Evolutionary conservation across 768 basidiomycete genomes (phyloP), one percentile per base, ranked within the genome.

Genomic region (Cystoderma amianthinum): DNA sequence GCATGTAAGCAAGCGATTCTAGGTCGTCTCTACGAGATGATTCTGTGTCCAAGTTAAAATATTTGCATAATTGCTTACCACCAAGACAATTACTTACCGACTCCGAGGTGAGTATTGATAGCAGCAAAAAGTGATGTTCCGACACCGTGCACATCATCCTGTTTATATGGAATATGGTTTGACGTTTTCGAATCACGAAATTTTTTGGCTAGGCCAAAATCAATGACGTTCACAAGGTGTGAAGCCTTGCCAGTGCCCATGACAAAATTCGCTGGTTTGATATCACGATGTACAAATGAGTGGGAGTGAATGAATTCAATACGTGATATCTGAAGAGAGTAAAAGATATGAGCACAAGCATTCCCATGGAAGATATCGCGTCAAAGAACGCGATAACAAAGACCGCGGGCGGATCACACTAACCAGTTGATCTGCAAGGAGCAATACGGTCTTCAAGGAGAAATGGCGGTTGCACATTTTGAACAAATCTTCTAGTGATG

Each of bases 251-350:
- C 67, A 56, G 59, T 82, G 48, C 91, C 89, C 90, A 98, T 97
- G 46, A 99, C 84, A 58, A 99, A 99, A 66, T 99, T 98, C 54
- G 95, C 95, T 25, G 95, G 95, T 61, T 98, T 99, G 63, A 99
- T 86, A 59, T 98, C 95, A 49, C 95, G 87, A 61, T 98, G 95
- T 32, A 96, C 81, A 51, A 95, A 85, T 54, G 90, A 88, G 55
- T 90, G 85, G 1, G 87, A 89, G 64, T 99, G 95, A 50, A 97
- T 92, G 61, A 92, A 98, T 61, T 96, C 90, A 55, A 97, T 84
- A 36, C 95, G 91, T 5, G 91, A 90, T 60, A 96, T 82, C 92
- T 94, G 53, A 21, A 43, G 11, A 38, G 50, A 42, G 52, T 44
- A 38, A 43, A 44, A 34, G 22, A 17, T 39, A 15, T 3, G 12